phyloP scores from a whole-genome alignment of 106 monocot genomes.

The Dendrobium officinale region DNA sequence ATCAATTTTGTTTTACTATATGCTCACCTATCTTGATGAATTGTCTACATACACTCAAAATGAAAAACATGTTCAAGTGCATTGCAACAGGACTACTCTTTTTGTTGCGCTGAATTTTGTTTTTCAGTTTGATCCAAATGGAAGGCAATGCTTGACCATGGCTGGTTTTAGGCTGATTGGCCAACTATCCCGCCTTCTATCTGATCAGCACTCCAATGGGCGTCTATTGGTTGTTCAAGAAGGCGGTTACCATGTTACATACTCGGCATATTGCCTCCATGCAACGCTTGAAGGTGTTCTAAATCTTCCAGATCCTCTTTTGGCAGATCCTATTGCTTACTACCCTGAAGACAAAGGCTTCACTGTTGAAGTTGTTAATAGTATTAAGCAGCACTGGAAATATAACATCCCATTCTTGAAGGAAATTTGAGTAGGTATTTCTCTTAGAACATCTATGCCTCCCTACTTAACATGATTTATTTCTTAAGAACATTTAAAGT shows the following conservation, averaged over 20 bases:
- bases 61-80: neutral
- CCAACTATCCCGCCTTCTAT: constrained; percentile 23
- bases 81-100: neutral
- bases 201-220: constrained; percentile 39
- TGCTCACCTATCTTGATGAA: neutral
- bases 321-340: constrained; percentile 66
- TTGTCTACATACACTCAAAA: neutral
- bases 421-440: constrained; percentile 17
- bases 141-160: constrained; percentile 94
- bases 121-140: constrained; percentile 91
- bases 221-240: constrained; percentile 71
- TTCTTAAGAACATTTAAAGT: too few relatives aligned
- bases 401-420: constrained; percentile 57
- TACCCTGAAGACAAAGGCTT: constrained; percentile 69
- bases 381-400: constrained; percentile 57
- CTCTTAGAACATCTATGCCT: neutral
- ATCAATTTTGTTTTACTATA: neutral
- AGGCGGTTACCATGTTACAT: constrained; percentile 90
- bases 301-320: constrained; percentile 36
- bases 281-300: constrained; percentile 84
- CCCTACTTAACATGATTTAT: neutral
- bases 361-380: constrained; percentile 47
- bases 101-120: neutral
- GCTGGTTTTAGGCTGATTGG: constrained; percentile 58
- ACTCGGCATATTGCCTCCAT: constrained; percentile 89